These are phyloP conservation scores for Hanseniaspora gamundiae DNA, from an alignment of 1,139 yeast species.

Conservation along the genomic window DNA sequence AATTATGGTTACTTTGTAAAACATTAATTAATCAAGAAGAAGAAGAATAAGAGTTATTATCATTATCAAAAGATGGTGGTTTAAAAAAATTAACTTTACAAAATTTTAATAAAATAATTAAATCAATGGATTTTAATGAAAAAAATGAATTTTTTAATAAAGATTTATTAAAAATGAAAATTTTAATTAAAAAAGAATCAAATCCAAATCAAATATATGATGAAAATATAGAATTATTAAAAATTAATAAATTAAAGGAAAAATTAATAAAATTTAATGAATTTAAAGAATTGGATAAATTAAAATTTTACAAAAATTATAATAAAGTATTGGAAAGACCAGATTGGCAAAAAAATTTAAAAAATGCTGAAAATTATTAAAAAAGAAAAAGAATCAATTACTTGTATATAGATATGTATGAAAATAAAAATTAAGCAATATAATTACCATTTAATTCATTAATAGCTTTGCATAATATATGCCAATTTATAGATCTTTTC, in stretches of 20 bases:
- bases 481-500: conserved; percentile 54
- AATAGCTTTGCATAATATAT: conserved; percentile 75
- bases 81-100: conserved; percentile 13
- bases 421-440: conserved; percentile 10
- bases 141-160: conserved; percentile 10
- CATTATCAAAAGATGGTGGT: no score
- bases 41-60: no score
- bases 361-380: not conserved
- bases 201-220: conserved; percentile 8
- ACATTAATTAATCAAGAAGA: conserved; percentile 16
- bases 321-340: conserved; percentile 7
- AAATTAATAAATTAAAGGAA: conserved; percentile 10
- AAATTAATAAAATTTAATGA: conserved; percentile 7
- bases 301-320: conserved; percentile 7
- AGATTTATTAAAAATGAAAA: conserved; percentile 12
- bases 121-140: conserved; percentile 9
- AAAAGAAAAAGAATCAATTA: not conserved
- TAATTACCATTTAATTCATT: conserved; percentile 49
- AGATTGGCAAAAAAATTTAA: conserved; percentile 1
- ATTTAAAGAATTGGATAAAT: conserved; percentile 6
- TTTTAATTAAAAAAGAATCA: not conserved
- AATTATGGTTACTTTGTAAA: conserved; percentile 23
- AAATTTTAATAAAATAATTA: conserved; percentile 17
- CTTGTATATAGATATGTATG: not conserved
- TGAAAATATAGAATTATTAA: conserved; percentile 10